Evolutionary conservation across 108 stramenopile species (phyloP).

Genomic region (Epithemia pelagica): DNA sequence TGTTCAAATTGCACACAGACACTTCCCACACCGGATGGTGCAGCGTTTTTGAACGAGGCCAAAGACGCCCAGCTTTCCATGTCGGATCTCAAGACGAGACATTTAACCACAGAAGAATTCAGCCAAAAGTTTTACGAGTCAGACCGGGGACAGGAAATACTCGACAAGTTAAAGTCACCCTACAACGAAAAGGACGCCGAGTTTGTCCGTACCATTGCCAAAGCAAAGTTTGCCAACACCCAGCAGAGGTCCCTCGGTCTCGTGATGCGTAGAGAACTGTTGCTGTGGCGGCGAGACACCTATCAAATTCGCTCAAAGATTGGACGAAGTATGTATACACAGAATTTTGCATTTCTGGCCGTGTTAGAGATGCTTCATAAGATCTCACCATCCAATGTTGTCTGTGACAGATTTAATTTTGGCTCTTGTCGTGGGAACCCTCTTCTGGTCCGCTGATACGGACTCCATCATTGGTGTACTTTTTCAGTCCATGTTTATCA

Average conservation of each 20-base stretch:
- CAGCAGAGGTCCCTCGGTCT: constrained; percentile 23
- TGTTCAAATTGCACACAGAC: not conserved
- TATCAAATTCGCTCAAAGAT: constrained; percentile 36
- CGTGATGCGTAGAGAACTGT: constrained; percentile 33
- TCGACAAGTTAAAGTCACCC: constrained; percentile 16
- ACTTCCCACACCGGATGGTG: constrained; percentile 49
- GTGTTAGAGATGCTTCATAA: no score
- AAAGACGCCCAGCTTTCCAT: not conserved
- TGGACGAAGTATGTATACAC: constrained; percentile 28
- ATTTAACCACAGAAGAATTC: constrained; percentile 54
- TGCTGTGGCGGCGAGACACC: constrained; percentile 53
- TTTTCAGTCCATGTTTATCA: constrained; percentile 58
- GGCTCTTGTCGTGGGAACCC: constrained; percentile 55
- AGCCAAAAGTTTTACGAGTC: constrained; percentile 38
- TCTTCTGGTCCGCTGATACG: constrained; percentile 48
- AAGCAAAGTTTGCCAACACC: constrained; percentile 32
- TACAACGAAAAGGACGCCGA: not conserved
- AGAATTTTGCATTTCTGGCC: no score
- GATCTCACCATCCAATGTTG: no score
- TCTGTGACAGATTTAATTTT: constrained; percentile 32
- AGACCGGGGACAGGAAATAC: constrained; percentile 30
- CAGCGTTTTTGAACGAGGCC: constrained; percentile 18
- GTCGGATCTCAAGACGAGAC: constrained; percentile 11
- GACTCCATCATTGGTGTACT: constrained; percentile 37
- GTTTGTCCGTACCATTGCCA: constrained; percentile 12